phyloP scores from a whole-genome alignment of 106 monocot genomes.

The Dendrobium chrysotoxum region DNA sequence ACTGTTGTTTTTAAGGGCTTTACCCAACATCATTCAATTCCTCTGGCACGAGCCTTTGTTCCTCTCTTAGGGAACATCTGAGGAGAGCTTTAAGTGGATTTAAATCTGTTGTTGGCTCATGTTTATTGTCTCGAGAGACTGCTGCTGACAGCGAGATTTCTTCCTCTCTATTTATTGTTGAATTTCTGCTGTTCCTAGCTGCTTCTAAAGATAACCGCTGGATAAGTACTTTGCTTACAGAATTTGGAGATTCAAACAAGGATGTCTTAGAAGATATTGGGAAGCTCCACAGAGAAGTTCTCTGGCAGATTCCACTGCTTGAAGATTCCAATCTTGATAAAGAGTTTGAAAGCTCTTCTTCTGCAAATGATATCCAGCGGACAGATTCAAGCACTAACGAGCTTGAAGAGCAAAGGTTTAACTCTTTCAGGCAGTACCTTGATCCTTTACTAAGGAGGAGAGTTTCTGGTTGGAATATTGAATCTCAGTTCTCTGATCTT shows the following conservation, averaged over 20 bases:
- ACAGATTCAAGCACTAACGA: slow-evolving; percentile 31
- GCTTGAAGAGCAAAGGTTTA: slow-evolving; percentile 61
- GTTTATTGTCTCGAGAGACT: slow-evolving; percentile 29
- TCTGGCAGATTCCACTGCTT: slow-evolving; percentile 91
- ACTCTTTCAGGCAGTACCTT: slow-evolving; percentile 75
- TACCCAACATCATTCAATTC: slow-evolving; percentile 86
- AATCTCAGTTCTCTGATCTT: slow-evolving; percentile 94
- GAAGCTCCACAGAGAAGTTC: slow-evolving; percentile 70
- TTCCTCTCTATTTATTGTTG: slow-evolving; percentile 92
- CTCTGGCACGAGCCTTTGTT: slow-evolving; percentile 77
- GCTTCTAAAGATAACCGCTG: slow-evolving; percentile 94
- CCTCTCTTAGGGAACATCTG: slow-evolving; percentile 67
- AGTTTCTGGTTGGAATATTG: slow-evolving; percentile 76
- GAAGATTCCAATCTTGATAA: slow-evolving; percentile 66
- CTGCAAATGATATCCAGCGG: slow-evolving; percentile 36
- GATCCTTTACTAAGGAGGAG: slow-evolving; percentile 86
- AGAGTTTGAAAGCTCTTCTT: slow-evolving; percentile 30
- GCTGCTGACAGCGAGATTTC: slow-evolving; percentile 40
- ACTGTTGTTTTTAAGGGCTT: slow-evolving; percentile 99
- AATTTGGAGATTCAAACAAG: slow-evolving; percentile 85
- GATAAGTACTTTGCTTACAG: slow-evolving; percentile 77
- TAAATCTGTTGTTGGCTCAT: slow-evolving; percentile 31
- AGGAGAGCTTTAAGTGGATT: slow-evolving; percentile 64
- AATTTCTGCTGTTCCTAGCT: slow-evolving; percentile 93
- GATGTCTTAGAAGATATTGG: slow-evolving; percentile 92